Evolutionary conservation across 2,329 filamentous ascomycete species (phyloP).

Genomic region (Trichoderma afroharzianum): DNA sequence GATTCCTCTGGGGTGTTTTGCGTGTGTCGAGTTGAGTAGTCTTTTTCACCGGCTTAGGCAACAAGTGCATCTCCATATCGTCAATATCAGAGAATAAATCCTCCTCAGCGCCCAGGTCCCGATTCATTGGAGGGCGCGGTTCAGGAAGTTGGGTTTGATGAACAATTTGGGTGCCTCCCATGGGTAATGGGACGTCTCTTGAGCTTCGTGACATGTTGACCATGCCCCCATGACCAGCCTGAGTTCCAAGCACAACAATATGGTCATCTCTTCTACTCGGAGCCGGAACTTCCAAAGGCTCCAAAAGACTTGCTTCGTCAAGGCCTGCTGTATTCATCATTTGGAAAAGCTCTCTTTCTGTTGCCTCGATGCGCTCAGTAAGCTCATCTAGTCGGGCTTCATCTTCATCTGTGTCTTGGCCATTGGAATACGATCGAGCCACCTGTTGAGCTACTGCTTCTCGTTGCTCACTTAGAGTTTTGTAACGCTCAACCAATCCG

Average conservation of each 20-base stretch:
- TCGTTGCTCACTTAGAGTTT: slow-evolving; percentile 39
- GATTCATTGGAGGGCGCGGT: slow-evolving; percentile 12
- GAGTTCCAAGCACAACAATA: slow-evolving; percentile 44
- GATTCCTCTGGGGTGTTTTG: slow-evolving; percentile 6
- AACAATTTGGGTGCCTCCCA: slow-evolving; percentile 45
- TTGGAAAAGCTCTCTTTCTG: slow-evolving; percentile 41
- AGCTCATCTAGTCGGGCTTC: slow-evolving; percentile 49
- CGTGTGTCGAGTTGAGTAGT: slow-evolving; percentile 5
- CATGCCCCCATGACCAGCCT: slow-evolving; percentile 32
- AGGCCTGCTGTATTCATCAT: slow-evolving; percentile 45
- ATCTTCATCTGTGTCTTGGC: slow-evolving; percentile 49
- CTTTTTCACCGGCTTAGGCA: slow-evolving; percentile 15
- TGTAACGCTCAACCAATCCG: slow-evolving; percentile 41
- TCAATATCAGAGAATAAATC: slow-evolving; percentile 32
- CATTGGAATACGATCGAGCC: slow-evolving; percentile 48
- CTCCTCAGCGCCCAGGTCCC: slow-evolving; percentile 26
- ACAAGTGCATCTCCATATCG: slow-evolving; percentile 25
- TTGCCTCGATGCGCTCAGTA: slow-evolving; percentile 41
- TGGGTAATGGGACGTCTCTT: slow-evolving; percentile 30
- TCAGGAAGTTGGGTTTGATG: slow-evolving; percentile 48
- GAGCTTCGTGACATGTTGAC: slow-evolving; percentile 34
- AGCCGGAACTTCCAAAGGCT: slow-evolving; percentile 21
- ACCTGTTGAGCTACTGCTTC: slow-evolving; percentile 47
- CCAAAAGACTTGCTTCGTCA: slow-evolving; percentile 39
- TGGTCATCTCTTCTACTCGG: slow-evolving; percentile 18